A percentile compares a stretch with the other conserved stretches of the same genome.
Evolutionary conservation across 1,139 yeast genomes (phyloP).

Genomic region (Lodderomyces parapsilosis): DNA sequence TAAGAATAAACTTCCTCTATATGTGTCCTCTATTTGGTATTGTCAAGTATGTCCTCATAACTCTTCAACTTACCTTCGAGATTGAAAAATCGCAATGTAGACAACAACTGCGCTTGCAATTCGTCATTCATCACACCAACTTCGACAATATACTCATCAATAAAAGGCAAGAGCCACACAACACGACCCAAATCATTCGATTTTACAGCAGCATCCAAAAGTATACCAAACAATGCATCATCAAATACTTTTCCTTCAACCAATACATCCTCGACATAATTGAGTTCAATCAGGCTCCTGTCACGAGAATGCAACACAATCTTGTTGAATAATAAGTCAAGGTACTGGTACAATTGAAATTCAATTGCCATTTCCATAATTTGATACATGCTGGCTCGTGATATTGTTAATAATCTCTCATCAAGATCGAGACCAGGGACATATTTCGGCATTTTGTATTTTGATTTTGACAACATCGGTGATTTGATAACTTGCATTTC

Average conservation of each 20-base stretch:
- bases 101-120: constrained; percentile 16
- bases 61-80: constrained; percentile 26
- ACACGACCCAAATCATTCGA: constrained; percentile 33
- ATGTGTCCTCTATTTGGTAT: too few species aligned
- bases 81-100: constrained; percentile 20
- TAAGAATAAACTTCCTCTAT: too few species aligned
- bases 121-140: constrained; percentile 3
- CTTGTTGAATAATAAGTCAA: constrained; percentile 37
- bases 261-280: constrained; percentile 10
- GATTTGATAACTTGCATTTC: constrained; percentile 15
- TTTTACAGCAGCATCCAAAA: constrained; percentile 25
- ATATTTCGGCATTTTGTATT: constrained; percentile 17
- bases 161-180: constrained; percentile 40
- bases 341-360: constrained; percentile 25
- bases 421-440: constrained; percentile 13
- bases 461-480: constrained; percentile 29
- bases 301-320: constrained; percentile 29
- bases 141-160: constrained; percentile 27
- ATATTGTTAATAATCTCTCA: constrained; percentile 10
- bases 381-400: constrained; percentile 19
- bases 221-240: constrained; percentile 23
- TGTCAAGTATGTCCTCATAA: constrained; percentile 17
- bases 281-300: constrained; percentile 13
- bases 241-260: constrained; percentile 22
- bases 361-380: constrained; percentile 33